A percentile compares a stretch with the other conserved stretches of the same genome.
Conservation (phyloP, 192 early-diverging fungal genomes). For the Helicostylum pulchrum region DNA sequence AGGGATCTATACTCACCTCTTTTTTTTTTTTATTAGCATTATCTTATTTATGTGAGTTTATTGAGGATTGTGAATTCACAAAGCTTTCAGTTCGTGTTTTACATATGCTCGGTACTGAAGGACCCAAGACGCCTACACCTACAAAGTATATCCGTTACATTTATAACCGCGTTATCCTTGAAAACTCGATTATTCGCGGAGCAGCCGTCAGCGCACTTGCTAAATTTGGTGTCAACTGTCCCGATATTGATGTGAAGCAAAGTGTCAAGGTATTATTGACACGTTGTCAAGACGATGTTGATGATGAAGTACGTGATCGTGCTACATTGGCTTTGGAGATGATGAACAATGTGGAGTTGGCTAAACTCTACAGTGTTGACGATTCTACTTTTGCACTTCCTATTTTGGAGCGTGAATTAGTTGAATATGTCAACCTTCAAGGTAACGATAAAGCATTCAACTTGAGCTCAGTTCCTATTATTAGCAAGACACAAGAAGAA, state of each 20-base stretch:
- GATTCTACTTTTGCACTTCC: conserved; percentile 84
- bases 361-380: conserved; percentile 23
- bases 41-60: conserved; percentile 97
- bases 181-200: conserved; percentile 92
- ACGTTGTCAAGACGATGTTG: conserved; percentile 90
- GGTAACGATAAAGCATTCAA: conserved; percentile 70
- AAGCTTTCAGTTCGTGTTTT: conserved; percentile 98
- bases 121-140: conserved; percentile 87
- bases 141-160: conserved; percentile 98
- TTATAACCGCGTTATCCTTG: conserved; percentile 98
- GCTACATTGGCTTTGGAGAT: conserved; percentile 86
- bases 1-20: not conserved
- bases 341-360: conserved; percentile 67
- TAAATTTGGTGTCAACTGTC: conserved; percentile 83
- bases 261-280: conserved; percentile 83
- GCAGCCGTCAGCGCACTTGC: conserved; percentile 95
- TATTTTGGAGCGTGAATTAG: conserved; percentile 82
- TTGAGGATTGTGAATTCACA: conserved; percentile 99
- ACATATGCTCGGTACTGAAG: conserved; percentile 91
- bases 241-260: conserved; percentile 66
- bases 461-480: conserved; percentile 71
- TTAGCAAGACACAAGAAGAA: conserved; percentile 84
- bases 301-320: conserved; percentile 98
- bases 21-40: conserved; percentile 54
- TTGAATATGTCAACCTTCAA: conserved; percentile 78